Percentiles rank a stretch among this genome's conserved stretches.
These are phyloP conservation scores for Trichoderma gamsii DNA, from an alignment of 495 filamentous ascomycete species.

Conservation along the genomic window DNA sequence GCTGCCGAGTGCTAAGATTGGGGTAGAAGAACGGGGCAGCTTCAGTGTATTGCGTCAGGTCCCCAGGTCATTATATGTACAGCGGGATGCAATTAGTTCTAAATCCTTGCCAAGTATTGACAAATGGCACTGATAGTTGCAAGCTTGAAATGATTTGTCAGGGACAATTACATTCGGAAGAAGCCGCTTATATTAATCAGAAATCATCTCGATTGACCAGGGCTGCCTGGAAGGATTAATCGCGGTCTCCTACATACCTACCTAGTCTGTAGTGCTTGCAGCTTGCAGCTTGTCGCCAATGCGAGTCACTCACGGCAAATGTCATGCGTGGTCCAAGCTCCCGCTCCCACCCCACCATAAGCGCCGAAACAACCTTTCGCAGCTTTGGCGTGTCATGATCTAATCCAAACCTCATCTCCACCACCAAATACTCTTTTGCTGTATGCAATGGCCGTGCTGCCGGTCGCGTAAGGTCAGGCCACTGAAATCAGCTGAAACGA, in stretches of 20 bases:
- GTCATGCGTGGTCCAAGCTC: constrained; percentile 14
- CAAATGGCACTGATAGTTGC: too few species aligned
- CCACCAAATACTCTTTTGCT: not conserved
- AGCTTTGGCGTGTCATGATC: constrained; percentile 1
- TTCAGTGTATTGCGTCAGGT: too few species aligned
- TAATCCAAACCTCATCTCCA: constrained; percentile 8
- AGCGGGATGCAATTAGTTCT: too few species aligned
- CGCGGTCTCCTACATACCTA: not conserved
- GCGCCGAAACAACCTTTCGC: constrained; percentile 6
- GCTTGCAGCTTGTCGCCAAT: not conserved
- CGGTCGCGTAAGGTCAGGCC: constrained; percentile 9
- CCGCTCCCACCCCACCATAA: constrained; percentile 1
- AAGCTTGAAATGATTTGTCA: too few species aligned
- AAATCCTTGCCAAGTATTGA: too few species aligned
- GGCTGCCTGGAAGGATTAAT: too few species aligned
- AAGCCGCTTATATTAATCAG: too few species aligned
- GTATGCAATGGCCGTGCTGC: constrained; percentile 6
- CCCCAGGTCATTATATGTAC: too few species aligned
- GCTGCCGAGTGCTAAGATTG: too few species aligned
- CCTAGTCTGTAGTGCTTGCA: not conserved
- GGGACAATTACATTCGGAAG: too few species aligned
- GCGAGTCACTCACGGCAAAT: not conserved
- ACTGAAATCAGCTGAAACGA: not conserved
- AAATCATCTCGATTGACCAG: too few species aligned
- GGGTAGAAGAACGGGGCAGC: too few species aligned